Base-by-base conservation (phyloP, 208 protist species). In the Novymonas esmeraldas region DNA sequence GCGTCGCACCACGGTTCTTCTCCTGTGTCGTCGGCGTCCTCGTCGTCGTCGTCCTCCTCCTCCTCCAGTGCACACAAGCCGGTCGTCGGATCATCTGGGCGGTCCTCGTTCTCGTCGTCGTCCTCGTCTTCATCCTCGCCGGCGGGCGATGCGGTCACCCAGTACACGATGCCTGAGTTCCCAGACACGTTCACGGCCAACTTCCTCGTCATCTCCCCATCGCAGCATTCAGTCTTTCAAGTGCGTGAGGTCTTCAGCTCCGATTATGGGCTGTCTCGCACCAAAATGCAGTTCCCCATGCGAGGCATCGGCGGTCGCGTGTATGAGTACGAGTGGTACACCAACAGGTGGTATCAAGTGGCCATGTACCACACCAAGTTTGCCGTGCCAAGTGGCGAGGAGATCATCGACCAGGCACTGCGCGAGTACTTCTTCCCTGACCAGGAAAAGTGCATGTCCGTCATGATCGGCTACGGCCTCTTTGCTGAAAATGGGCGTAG, bases 401-500 rank as follows among this genome's bases (percentile, higher is more conserved):
- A 67, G 50, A 45, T 26, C 29, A 31, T 71, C 34, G 58, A 73
- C 41, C 11, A 38, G 33, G 50, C 42, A 2, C 20, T 83, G 67
- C 71, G 64, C 20, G 38, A 68, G 36, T 86, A 78, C 62, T 82
- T 86, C 64, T 82, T 57, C 41, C 72, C 65, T 22, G 58, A 79
- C 48, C 62, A 22, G 22, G 70, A 79, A n/a, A 62, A 22, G 31
- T 86, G 81, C 64, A 50, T 1, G 39, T 50, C 61, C 26, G 49
- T 71, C 13, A 48, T 77, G 10, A 69, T 86, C 14, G 70, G 73
- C 31, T 76, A 73, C 70, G 55, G 66, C 44, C 6, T 64, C 4
- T 29, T 65, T 0, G 64, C 69, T 6, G 36, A 38, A 26, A 63
- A 13, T 6, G 24, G 45, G 18, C 46, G 60, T 11, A 31, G 60